These are phyloP conservation scores for Solanum clarkiae DNA, from an alignment of 257 asterid species.

Conservation along the genomic window DNA sequence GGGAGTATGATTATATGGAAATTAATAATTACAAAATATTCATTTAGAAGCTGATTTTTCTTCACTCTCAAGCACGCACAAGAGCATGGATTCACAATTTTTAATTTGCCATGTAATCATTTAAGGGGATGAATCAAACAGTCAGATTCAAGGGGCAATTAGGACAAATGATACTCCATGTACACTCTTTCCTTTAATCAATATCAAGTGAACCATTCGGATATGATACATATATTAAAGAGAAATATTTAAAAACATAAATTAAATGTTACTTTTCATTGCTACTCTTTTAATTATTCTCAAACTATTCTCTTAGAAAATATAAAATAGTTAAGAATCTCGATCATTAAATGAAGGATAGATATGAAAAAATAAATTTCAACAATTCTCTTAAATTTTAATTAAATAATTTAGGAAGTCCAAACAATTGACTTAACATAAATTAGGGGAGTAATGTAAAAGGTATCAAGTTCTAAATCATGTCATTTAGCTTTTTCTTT, in stretches of 20 bases:
- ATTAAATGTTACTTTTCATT: too few species aligned
- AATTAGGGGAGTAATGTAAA: background rate
- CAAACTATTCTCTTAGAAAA: too few species aligned
- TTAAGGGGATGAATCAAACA: background rate
- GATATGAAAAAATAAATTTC: background rate
- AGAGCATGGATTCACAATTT: background rate
- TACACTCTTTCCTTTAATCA: background rate
- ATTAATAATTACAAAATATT: background rate
- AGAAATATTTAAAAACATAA: too few species aligned
- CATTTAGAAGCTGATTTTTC: background rate
- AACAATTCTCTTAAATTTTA: background rate
- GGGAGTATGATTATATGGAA: background rate
- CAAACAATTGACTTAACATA: background rate
- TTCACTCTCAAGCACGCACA: background rate
- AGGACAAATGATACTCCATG: background rate
- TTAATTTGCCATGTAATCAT: background rate
- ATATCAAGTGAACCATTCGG: background rate
- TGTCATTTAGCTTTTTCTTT: background rate
- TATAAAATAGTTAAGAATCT: too few species aligned
- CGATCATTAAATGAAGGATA: background rate
- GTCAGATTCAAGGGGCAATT: background rate
- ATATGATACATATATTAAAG: too few species aligned
- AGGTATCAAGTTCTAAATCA: background rate
- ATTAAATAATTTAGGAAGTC: background rate
- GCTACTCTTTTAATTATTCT: background rate